Conservation (phyloP, 2,329 filamentous ascomycete genomes). For the Aspergillus neotritici region DNA sequence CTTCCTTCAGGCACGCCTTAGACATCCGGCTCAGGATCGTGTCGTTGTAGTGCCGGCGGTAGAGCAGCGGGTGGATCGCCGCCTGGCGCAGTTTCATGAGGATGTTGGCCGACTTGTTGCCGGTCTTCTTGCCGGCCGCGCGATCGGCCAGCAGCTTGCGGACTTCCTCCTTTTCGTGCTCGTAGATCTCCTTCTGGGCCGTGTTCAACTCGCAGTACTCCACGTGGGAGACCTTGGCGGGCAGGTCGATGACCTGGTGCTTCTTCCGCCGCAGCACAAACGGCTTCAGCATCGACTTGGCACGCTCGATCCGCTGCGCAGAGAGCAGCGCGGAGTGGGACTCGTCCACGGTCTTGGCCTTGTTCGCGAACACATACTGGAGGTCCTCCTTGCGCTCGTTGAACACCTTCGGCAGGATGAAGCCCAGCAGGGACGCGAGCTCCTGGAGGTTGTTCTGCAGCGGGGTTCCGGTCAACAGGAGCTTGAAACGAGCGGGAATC, state of each 20-base stretch:
- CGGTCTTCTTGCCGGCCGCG: conserved; percentile 50
- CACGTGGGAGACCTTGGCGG: conserved; percentile 70
- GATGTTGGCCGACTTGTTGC: conserved; percentile 55
- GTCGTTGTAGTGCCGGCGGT: conserved; percentile 74
- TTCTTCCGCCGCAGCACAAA: conserved; percentile 95
- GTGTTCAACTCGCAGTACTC: conserved; percentile 75
- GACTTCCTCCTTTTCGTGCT: conserved; percentile 59
- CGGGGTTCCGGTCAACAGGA: conserved; percentile 85
- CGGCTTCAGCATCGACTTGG: conserved; percentile 85
- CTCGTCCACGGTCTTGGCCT: conserved; percentile 70
- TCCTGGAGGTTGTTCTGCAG: conserved; percentile 95
- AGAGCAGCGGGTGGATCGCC: conserved; percentile 84
- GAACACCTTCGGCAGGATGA: conserved; percentile 86
- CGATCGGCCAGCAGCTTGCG: conserved; percentile 56
- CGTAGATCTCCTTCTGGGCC: conserved; percentile 68
- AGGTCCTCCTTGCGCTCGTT: conserved; percentile 69
- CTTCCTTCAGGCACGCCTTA: conserved; percentile 66
- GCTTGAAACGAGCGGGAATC: conserved; percentile 74
- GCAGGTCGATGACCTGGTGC: conserved; percentile 82
- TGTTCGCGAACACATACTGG: conserved; percentile 84
- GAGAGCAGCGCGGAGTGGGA: conserved; percentile 76
- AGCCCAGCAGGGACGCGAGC: conserved; percentile 82
- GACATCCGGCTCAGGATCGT: conserved; percentile 70
- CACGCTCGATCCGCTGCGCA: conserved; percentile 76
- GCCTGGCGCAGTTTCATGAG: conserved; percentile 91